A percentile compares a stretch with the other conserved stretches of the same genome.
These are phyloP conservation scores for Salix koriyanagi DNA, from an alignment of 345 rosid genomes.

Conservation along the genomic window DNA sequence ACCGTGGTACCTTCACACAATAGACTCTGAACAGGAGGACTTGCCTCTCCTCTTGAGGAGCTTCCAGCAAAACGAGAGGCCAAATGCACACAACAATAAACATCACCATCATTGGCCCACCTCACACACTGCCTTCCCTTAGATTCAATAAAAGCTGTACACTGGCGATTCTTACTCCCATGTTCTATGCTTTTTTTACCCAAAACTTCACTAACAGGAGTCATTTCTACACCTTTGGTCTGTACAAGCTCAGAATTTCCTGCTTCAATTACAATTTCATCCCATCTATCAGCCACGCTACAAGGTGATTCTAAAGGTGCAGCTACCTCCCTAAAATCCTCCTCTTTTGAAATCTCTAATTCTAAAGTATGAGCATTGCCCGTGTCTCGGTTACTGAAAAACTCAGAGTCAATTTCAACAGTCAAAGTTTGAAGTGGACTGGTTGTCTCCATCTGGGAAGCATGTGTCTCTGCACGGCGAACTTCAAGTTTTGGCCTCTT, in stretches of 20 bases:
- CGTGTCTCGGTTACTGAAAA: conserved; percentile 45
- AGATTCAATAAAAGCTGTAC: conserved; percentile 83
- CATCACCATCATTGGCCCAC: conserved; percentile 97
- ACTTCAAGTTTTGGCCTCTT: conserved; percentile 94
- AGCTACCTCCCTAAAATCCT: conserved; percentile 27
- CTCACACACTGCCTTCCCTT: conserved; percentile 97
- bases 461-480: conserved; percentile 78
- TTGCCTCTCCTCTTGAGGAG: conserved; percentile 48
- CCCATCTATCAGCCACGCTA: conserved; percentile 64
- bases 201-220: conserved; percentile 34
- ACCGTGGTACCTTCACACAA: conserved; percentile 94
- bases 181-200: conserved; percentile 43
- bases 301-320: conserved; percentile 32
- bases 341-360: conserved; percentile 31
- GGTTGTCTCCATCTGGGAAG: conserved; percentile 50
- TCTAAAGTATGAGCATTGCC: conserved; percentile 28
- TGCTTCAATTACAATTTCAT: conserved; percentile 61
- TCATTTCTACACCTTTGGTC: conserved; percentile 27
- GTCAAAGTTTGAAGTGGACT: conserved; percentile 36
- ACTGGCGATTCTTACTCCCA: conserved; percentile 73
- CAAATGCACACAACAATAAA: conserved; percentile 95
- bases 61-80: conserved; percentile 84
- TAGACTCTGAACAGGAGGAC: conserved; percentile 52
- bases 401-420: conserved; percentile 52
- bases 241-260: conserved; percentile 34